A percentile compares a stretch with the other conserved stretches of the same genome.
Evolutionary conservation across 768 basidiomycete species (phyloP).

Genomic region (Coprinopsis sp.): DNA sequence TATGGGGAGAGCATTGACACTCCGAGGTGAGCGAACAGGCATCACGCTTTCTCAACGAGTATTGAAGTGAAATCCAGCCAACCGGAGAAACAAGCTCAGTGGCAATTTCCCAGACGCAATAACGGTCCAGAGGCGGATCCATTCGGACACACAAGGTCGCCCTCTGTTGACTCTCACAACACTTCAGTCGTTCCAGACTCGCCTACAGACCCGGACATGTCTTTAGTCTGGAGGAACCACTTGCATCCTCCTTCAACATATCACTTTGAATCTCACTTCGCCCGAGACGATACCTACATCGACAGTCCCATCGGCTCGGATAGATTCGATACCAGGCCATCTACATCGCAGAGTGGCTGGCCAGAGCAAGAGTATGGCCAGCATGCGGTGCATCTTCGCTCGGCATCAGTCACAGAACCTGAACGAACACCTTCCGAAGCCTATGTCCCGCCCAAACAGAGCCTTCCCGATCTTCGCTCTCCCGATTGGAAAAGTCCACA

Average conservation of each 20-base stretch:
- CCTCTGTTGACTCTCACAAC: slow-evolving; percentile 56
- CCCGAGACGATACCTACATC: slow-evolving; percentile 49
- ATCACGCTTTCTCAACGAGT: no score
- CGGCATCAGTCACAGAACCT: slow-evolving; percentile 32
- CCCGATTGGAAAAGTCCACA: slow-evolving; percentile 18
- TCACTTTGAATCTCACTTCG: slow-evolving; percentile 39
- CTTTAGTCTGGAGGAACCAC: slow-evolving; percentile 17
- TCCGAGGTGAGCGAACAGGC: slow-evolving; percentile 28
- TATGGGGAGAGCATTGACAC: slow-evolving; percentile 39
- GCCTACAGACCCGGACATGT: slow-evolving; percentile 28
- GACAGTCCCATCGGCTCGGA: slow-evolving; percentile 57
- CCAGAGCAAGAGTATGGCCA: neutral
- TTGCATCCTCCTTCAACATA: slow-evolving; percentile 35
- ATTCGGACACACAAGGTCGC: slow-evolving; percentile 52
- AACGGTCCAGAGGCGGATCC: slow-evolving; percentile 32
- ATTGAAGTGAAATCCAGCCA: slow-evolving; percentile 3
- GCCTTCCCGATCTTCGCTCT: slow-evolving; percentile 74
- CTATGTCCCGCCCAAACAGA: slow-evolving; percentile 61
- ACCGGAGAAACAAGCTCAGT: slow-evolving; percentile 29
- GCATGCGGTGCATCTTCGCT: slow-evolving; percentile 49
- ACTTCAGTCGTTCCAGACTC: slow-evolving; percentile 42
- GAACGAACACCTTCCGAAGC: slow-evolving; percentile 18
- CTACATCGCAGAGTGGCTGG: neutral
- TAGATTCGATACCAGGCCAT: slow-evolving; percentile 32
- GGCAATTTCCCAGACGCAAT: slow-evolving; percentile 36